These are phyloP conservation scores for Sporothrix pseudoabietina DNA, from an alignment of 2,329 filamentous ascomycete species.

Conservation along the genomic window DNA sequence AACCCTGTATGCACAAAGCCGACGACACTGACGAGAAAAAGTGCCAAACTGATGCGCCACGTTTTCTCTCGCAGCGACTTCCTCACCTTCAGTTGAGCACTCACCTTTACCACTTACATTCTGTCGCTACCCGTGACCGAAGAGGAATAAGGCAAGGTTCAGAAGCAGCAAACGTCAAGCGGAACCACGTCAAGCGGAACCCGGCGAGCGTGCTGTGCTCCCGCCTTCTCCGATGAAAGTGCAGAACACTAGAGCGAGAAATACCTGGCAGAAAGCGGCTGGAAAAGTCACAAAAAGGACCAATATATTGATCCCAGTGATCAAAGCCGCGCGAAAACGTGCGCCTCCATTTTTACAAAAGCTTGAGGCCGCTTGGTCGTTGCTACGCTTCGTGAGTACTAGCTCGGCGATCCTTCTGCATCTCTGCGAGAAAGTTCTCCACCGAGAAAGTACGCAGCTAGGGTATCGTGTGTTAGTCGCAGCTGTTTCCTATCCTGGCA, in stretches of 20 bases:
- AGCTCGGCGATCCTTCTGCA: neutral
- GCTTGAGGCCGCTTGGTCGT: neutral
- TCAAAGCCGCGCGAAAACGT: neutral
- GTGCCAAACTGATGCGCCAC: neutral
- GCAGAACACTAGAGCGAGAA: neutral
- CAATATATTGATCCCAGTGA: neutral
- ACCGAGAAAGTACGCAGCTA: neutral
- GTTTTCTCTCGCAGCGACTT: neutral
- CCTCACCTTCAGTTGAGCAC: neutral
- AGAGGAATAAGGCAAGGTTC: neutral
- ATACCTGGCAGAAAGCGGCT: neutral
- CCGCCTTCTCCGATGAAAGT: neutral
- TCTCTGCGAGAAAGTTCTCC: neutral
- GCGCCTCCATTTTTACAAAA: neutral
- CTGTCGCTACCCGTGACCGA: slow-evolving; percentile 10
- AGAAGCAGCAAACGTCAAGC: too few species aligned
- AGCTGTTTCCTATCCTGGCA: neutral
- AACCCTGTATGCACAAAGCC: neutral
- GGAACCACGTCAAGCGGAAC: neutral
- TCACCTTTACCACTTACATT: neutral
- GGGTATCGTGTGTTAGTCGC: neutral
- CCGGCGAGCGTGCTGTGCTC: neutral
- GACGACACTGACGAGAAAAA: neutral
- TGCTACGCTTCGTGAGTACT: slow-evolving; percentile 10
- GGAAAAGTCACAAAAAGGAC: neutral